Evolutionary conservation across 306 rosid species (phyloP).

Genomic region (Gillenia trifoliata): DNA sequence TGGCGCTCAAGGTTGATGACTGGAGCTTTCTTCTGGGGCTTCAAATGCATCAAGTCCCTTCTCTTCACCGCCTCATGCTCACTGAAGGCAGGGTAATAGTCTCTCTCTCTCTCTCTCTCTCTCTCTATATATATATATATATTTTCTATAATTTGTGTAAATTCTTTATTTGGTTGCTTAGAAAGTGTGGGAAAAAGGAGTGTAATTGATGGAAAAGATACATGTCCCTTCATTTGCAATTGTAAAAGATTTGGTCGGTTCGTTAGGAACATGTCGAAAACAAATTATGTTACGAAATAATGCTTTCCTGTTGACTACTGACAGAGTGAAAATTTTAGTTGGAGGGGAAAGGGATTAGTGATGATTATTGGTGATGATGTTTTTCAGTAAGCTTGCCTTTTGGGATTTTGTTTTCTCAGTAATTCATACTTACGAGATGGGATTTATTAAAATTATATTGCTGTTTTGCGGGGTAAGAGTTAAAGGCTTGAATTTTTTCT

Average conservation of each 20-base stretch:
- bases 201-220: not conserved
- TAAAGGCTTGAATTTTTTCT: not conserved
- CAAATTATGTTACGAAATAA: not conserved
- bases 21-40: slow-evolving; percentile 54
- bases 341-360: not conserved
- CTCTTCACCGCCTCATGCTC: slow-evolving; percentile 54
- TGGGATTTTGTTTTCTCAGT: too few relatives aligned
- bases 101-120: too few relatives aligned
- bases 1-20: slow-evolving; percentile 50
- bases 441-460: too few relatives aligned
- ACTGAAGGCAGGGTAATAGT: slow-evolving; percentile 69
- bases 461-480: too few relatives aligned
- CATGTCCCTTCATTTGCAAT: not conserved
- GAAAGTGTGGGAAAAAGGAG: not conserved
- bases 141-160: not conserved
- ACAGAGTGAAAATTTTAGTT: not conserved
- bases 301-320: not conserved
- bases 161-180: not conserved
- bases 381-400: too few relatives aligned
- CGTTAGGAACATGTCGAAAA: not conserved
- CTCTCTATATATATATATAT: too few relatives aligned
- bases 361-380: not conserved
- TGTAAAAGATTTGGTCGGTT: not conserved
- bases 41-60: slow-evolving; percentile 68
- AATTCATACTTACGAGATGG: too few relatives aligned